Evolutionary conservation across 1,139 yeast genomes (phyloP).

Genomic region (Magnusiomyces tetraspermus): DNA sequence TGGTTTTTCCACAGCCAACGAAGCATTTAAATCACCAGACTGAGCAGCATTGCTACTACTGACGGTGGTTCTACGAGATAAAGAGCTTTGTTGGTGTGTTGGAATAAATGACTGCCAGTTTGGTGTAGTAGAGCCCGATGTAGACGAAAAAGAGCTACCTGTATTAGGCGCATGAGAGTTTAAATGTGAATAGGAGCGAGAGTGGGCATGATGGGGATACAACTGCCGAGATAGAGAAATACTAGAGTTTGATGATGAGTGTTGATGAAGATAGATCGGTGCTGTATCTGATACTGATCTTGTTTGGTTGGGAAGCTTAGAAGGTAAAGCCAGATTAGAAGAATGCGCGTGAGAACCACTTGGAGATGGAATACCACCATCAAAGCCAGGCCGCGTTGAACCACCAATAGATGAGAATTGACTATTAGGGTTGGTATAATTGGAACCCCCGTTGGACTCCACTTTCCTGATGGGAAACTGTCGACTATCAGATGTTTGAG

Average conservation of each 20-base stretch:
- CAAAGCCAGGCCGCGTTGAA: not conserved
- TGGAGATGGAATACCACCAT: not conserved
- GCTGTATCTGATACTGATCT: not conserved
- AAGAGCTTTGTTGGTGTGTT: not conserved
- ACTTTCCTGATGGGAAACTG: not conserved
- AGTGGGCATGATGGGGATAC: not conserved
- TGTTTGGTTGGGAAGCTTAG: not conserved
- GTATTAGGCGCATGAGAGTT: not conserved
- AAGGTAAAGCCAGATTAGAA: not conserved
- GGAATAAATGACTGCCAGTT: slow-evolving; percentile 12
- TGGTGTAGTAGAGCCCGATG: slow-evolving; percentile 1
- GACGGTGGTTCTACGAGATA: not conserved
- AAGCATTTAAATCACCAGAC: not conserved
- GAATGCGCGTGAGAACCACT: not conserved
- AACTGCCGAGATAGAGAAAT: not conserved
- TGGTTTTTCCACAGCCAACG: not conserved
- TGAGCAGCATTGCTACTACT: not conserved
- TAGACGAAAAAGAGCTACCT: too few species aligned
- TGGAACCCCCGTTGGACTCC: not conserved
- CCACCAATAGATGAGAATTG: not conserved
- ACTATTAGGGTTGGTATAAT: not conserved
- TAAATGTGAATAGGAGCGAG: not conserved
- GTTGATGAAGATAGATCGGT: not conserved
- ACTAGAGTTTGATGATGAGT: not conserved
- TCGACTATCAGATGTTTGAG: not conserved